A percentile compares a stretch with the other conserved stretches of the same genome.
phyloP scores from a whole-genome alignment of 1,284 basidiomycete genomes.

The Heterobasidion irregulare region DNA sequence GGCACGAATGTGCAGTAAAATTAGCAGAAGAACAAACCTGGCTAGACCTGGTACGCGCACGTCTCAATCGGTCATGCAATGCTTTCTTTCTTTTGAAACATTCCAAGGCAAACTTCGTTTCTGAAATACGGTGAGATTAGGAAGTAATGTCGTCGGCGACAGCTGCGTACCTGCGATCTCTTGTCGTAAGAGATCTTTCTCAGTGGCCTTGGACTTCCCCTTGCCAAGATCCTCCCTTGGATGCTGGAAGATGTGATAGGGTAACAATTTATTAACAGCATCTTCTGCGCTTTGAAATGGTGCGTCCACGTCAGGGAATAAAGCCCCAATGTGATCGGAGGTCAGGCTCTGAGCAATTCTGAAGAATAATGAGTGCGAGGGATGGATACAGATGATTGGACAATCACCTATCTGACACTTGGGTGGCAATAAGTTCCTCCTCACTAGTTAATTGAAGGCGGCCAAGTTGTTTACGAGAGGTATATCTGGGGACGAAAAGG shows the following conservation, averaged over 20 bases:
- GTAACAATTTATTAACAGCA: constrained; percentile 56
- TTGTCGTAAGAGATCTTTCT: constrained; percentile 30
- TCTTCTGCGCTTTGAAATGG: constrained; percentile 57
- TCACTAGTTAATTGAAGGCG: constrained; percentile 11
- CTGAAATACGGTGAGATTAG: constrained; percentile 23
- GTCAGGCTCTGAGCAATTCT: constrained; percentile 52
- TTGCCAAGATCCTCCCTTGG: constrained; percentile 52
- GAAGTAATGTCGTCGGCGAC: constrained; percentile 1
- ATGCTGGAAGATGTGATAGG: constrained; percentile 72
- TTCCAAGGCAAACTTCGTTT: constrained; percentile 59
- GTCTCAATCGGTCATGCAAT: constrained; percentile 50
- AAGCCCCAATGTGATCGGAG: constrained; percentile 49
- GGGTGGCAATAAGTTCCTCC: constrained; percentile 16
- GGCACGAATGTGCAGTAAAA: constrained; percentile 3
- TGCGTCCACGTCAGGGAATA: constrained; percentile 58
- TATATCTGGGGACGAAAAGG: not conserved
- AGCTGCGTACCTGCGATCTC: constrained; percentile 46
- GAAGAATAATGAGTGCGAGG: not conserved
- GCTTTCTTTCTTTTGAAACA: constrained; percentile 49
- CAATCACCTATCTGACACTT: constrained; percentile 10
- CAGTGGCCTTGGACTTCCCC: constrained; percentile 51
- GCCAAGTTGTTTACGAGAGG: constrained; percentile 3
- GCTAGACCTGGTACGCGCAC: constrained; percentile 41
- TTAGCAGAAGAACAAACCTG: constrained; percentile 33
- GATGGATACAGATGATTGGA: not conserved